Evolutionary conservation across 2,329 filamentous ascomycete genomes (phyloP).

Genomic region (Beauveria brongniartii): DNA sequence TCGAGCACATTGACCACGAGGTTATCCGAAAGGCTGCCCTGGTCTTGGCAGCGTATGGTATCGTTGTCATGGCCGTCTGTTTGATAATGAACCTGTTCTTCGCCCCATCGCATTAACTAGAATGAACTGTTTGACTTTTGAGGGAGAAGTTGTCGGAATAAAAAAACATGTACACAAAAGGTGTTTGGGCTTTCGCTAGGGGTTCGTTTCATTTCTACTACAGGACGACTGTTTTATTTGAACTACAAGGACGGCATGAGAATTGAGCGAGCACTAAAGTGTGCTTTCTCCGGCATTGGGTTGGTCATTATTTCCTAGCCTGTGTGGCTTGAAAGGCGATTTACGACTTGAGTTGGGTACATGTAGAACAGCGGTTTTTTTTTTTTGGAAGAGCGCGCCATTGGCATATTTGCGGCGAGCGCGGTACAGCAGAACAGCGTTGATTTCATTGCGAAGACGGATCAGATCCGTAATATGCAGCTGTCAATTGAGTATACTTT

Average conservation of each 20-base stretch:
- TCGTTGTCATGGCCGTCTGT: conserved; percentile 84
- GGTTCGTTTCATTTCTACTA: not conserved
- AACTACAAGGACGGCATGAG: too few relatives aligned
- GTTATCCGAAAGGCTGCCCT: conserved; percentile 66
- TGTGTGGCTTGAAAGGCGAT: not conserved
- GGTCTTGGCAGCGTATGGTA: conserved; percentile 71
- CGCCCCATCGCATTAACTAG: conserved; percentile 53
- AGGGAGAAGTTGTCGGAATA: not conserved
- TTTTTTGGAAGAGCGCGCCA: not conserved
- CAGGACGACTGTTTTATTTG: not conserved
- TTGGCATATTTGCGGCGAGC: conserved; percentile 4
- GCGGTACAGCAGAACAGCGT: not conserved
- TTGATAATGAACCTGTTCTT: conserved; percentile 81
- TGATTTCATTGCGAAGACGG: not conserved
- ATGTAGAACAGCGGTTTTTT: not conserved
- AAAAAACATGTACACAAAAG: conserved; percentile 3
- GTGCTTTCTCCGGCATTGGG: not conserved
- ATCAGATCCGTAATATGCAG: not conserved
- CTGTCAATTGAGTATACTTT: not conserved
- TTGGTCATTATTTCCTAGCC: not conserved
- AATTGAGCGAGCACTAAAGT: not conserved
- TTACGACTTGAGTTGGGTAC: conserved; percentile 9
- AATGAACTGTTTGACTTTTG: not conserved
- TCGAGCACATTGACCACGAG: conserved; percentile 56
- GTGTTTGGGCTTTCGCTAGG: not conserved